phyloP scores from a whole-genome alignment of 2,329 filamentous ascomycete genomes.

The Cercospora sp. region DNA sequence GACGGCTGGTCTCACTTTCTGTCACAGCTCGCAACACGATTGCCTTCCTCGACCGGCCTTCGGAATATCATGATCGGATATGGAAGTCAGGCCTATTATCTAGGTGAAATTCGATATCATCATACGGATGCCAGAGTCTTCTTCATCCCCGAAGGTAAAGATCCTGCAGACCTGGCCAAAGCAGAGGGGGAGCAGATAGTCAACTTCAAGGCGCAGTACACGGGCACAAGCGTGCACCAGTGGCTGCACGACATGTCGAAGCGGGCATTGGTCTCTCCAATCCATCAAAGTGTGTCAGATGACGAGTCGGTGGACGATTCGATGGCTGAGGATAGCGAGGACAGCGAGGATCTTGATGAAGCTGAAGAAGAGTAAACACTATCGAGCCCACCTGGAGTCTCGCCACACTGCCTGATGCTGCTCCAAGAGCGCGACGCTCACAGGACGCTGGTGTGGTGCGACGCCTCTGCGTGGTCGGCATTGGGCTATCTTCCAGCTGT shows the following conservation, averaged over 20 bases:
- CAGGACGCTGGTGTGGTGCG: neutral
- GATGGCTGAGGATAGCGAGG: neutral
- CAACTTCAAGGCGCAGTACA: slow-evolving; percentile 10
- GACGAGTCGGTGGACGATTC: neutral
- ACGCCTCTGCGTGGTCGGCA: neutral
- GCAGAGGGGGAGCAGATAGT: neutral
- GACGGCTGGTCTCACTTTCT: slow-evolving; percentile 18
- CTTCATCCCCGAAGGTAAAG: slow-evolving; percentile 15
- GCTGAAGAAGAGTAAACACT: neutral
- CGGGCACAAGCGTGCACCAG: slow-evolving; percentile 2
- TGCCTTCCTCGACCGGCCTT: slow-evolving; percentile 6
- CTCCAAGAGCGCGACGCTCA: neutral
- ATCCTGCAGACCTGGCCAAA: slow-evolving; percentile 1
- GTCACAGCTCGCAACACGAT: slow-evolving; percentile 3
- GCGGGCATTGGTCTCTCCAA: slow-evolving; percentile 15
- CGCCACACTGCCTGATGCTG: neutral
- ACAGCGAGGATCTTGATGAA: neutral
- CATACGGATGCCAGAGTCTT: neutral
- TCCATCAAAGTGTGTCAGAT: neutral
- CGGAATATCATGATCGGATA: slow-evolving; percentile 14
- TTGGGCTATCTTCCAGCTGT: neutral
- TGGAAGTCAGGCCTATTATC: neutral
- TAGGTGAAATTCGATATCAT: neutral
- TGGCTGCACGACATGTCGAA: slow-evolving; percentile 18
- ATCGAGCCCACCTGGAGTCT: neutral